Conservation (phyloP, 352 stramenopile genomes). For the Globisporangium uncinulatum region DNA sequence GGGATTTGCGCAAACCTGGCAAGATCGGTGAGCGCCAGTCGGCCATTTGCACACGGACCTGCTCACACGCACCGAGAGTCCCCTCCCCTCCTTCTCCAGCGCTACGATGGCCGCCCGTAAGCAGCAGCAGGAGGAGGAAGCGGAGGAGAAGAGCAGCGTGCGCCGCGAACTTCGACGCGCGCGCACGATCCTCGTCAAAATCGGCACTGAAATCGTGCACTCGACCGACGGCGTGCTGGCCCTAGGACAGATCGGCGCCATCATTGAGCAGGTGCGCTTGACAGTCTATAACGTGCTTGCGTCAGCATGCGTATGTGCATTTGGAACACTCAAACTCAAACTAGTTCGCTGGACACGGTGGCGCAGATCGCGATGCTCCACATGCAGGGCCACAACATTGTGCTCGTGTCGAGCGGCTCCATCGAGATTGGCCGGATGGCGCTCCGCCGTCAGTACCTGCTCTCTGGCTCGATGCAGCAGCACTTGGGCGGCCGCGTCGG, state of each 20-base stretch:
- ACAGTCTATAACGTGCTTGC: neutral
- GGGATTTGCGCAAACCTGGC: neutral
- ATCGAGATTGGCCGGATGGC: conserved; percentile 78
- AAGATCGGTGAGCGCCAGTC: neutral
- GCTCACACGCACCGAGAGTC: neutral
- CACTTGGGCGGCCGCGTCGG: conserved; percentile 62
- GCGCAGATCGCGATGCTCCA: conserved; percentile 65
- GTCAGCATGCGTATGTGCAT: too few species aligned
- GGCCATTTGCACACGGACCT: neutral
- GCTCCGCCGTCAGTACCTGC: conserved; percentile 73
- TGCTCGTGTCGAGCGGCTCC: conserved; percentile 79
- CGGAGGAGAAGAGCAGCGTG: conserved; percentile 4
- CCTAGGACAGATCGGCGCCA: conserved; percentile 82
- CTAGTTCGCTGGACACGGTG: neutral
- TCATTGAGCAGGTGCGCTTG: conserved; percentile 55
- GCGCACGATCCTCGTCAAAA: conserved; percentile 80
- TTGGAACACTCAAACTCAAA: too few species aligned
- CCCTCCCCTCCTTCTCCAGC: neutral
- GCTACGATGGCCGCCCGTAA: neutral
- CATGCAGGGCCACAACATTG: conserved; percentile 78
- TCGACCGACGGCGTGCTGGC: conserved; percentile 66
- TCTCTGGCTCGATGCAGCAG: conserved; percentile 80
- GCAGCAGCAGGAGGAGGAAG: conserved; percentile 1
- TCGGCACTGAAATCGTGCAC: conserved; percentile 84
- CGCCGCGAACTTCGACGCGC: conserved; percentile 46